Evolutionary conservation across 805 yeast genomes (phyloP).

Genomic region (Saccharomyces mikatae): DNA sequence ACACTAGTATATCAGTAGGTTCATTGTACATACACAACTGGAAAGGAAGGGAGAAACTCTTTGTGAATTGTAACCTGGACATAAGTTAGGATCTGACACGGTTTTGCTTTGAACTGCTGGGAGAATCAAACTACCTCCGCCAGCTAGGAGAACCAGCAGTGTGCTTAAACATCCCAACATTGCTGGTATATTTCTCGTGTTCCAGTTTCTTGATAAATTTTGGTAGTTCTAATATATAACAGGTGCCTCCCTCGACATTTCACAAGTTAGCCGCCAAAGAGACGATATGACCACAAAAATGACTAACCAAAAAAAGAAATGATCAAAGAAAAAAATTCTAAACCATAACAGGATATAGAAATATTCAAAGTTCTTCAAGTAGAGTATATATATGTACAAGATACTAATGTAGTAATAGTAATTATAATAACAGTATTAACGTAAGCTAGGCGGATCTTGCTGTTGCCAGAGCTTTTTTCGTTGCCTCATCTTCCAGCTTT

Average conservation of each 20-base stretch:
- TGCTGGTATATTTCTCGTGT: background rate
- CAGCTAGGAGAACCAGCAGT: background rate
- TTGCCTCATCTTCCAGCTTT: slow-evolving; percentile 21
- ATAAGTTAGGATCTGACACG: background rate
- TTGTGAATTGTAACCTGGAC: background rate
- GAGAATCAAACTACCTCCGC: background rate
- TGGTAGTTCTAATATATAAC: background rate
- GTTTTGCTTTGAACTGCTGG: background rate
- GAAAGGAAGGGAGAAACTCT: background rate
- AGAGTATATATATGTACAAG: slow-evolving; percentile 3
- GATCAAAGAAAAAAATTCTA: background rate
- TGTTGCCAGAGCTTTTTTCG: slow-evolving; percentile 20
- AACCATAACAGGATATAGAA: background rate
- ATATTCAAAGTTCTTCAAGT: background rate
- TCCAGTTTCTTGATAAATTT: background rate
- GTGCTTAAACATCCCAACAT: background rate
- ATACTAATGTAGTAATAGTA: background rate
- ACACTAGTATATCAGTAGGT: background rate
- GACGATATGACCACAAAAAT: background rate
- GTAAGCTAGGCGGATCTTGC: slow-evolving; percentile 7
- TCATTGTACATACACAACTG: background rate
- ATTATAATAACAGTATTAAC: background rate
- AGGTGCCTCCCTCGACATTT: background rate
- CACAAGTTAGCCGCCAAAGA: background rate
- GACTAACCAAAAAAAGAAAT: background rate